Evolutionary conservation across 2,329 filamentous ascomycete species (phyloP), one percentile per base, ranked within the genome.

Genomic region (Volutella citrinella): DNA sequence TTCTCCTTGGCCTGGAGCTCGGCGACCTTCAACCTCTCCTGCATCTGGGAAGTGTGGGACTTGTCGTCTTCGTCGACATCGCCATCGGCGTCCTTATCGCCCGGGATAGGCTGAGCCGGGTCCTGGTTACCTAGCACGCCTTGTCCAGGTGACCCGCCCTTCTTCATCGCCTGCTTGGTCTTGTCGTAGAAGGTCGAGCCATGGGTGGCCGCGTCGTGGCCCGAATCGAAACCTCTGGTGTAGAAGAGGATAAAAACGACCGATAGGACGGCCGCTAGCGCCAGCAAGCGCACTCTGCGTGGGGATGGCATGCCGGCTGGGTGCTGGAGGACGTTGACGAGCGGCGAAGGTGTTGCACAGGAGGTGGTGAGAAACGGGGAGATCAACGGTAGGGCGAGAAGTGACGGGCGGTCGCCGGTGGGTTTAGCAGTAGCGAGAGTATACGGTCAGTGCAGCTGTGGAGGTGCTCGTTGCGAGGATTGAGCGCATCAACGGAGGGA

Each of bases 191-290:
- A 82, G 50, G 77, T 76, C 26, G 70, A 50, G 21, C 64, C 61
- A 31, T 55, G 59, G 19, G 52, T 48, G 49, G 73, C 70, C 26
- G 63, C 70, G 29, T 67, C 66, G 41, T 65, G 60, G 20, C 69
- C 68, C 30, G 73, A 66, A 37, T 74, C 70, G 32, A 76, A 65
- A 30, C 72, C 72, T n/a, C 74, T 75, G 14, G 82, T 83, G 57
- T 87, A 82, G 68, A 91, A 88, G 48, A 94, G 68, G 34, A 84
- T 66, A 27, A 82, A 71, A 48, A 91, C 64, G 40, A 91, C 63
- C 39, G 76, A 68, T 46, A 80, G 69, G 48, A 89, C 49, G 36
- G 81, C 69, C 36, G 82, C 68, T 52, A 90, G 68, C 45, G 78
- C 66, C 36, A 88, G 66, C 49, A 84, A 66, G 55, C 82, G 81